Evolutionary conservation across 108 stramenopile species (phyloP).

Genomic region (Nitzschia sp.): DNA sequence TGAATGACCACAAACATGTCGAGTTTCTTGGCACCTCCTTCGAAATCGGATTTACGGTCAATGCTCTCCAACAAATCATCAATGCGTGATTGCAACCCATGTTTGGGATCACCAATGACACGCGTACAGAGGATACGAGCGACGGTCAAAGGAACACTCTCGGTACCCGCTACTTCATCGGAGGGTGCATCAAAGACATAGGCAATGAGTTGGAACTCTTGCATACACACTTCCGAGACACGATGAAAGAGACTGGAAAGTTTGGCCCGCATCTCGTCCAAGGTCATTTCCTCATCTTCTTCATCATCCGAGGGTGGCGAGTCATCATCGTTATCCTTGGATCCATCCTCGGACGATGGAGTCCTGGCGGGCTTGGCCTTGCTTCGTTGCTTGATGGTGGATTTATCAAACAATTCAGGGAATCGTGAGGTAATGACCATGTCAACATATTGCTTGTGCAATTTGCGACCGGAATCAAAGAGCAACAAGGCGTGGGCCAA

Average conservation of each 20-base stretch:
- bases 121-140: conserved; percentile 73
- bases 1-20: conserved; percentile 89
- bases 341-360: background rate
- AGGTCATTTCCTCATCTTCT: conserved; percentile 58
- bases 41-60: conserved; percentile 75
- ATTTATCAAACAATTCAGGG: conserved; percentile 67
- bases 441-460: conserved; percentile 75
- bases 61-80: conserved; percentile 76
- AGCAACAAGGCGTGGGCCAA: conserved; percentile 65
- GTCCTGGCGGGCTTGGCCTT: background rate
- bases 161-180: conserved; percentile 48
- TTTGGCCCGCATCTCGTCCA: conserved; percentile 68
- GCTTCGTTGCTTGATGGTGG: conserved; percentile 22
- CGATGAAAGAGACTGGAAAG: conserved; percentile 81
- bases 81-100: conserved; percentile 80
- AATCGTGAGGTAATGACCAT: conserved; percentile 73
- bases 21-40: conserved; percentile 80
- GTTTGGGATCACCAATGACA: conserved; percentile 76
- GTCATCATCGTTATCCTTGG: background rate
- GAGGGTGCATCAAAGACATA: conserved; percentile 66
- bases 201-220: conserved; percentile 82
- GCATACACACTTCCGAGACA: conserved; percentile 77
- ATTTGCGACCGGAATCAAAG: conserved; percentile 70
- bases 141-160: conserved; percentile 69
- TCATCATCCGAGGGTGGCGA: conserved; percentile 35